These are phyloP conservation scores for Paramecium biaurelia DNA, from an alignment of 73 alveolate genomes.

Conservation along the genomic window DNA sequence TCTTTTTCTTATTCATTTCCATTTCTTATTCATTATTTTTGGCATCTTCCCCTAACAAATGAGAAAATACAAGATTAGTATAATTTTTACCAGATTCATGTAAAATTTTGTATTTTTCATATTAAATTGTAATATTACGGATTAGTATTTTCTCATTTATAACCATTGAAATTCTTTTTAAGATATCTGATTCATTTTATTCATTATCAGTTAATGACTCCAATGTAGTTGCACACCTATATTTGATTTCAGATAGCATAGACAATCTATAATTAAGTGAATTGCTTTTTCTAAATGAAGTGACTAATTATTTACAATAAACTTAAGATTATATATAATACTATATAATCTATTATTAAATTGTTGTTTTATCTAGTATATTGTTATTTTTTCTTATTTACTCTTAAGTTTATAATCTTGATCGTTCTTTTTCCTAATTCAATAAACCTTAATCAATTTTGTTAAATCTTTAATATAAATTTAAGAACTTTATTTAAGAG, in stretches of 20 bases:
- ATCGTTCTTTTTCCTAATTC: neutral
- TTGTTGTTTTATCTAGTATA: neutral
- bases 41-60: neutral
- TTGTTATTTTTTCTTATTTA: neutral
- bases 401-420: neutral
- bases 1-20: no score
- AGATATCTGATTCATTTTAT: neutral
- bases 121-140: neutral
- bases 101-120: conserved; percentile 24
- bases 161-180: neutral
- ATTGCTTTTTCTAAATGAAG: conserved; percentile 2
- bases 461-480: neutral
- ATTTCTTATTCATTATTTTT: neutral
- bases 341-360: neutral
- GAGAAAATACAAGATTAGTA: neutral
- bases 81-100: conserved; percentile 34
- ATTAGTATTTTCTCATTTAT: conserved; percentile 8
- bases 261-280: neutral
- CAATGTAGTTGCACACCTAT: conserved; percentile 45
- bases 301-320: neutral
- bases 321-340: neutral
- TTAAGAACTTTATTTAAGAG: neutral
- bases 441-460: neutral
- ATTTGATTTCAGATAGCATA: conserved; percentile 17
- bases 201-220: conserved; percentile 44